Base-by-base conservation (phyloP, 1,284 basidiomycete genomes). In the Sparassis latifolia region DNA sequence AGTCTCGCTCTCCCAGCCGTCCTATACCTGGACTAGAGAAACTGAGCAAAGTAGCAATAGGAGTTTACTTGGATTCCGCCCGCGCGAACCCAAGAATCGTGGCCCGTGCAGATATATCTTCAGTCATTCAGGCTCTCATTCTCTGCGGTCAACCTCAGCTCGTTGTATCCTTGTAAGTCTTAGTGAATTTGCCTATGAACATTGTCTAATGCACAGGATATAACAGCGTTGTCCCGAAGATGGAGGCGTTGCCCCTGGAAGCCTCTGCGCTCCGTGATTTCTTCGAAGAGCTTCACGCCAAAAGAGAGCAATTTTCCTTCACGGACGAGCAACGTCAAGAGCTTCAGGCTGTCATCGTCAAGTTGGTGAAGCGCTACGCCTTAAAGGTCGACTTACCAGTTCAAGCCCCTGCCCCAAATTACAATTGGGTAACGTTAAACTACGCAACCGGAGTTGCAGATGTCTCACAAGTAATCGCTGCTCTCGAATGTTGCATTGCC, bases 401-500 rank as follows among this genome's bases (percentile, higher is more conserved):
- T 20, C 20, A 20, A 20, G 20, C 20, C 20, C 20, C 20, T 20
- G 20, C 20, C 20, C 20, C 20, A 20, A 20, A 20, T 20, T 20
- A 20, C 20, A 20, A 20, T 20, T 20, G 20, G 20, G 20, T 20
- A 20, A 20, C 20, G 20, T 20, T 20, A 20, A 20, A 20, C 20
- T 20, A 20, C 20, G 20, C 20, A 20, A 20, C 20, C 20, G 20
- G 20, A 20, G 20, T 29, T 12, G 28, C 41, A n/a, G 29, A 9
- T 9, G 50, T 44, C 6, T 12, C 6, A 5, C 10, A 2, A n/a
- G 39, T 40, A 4, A 39, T 52, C 27, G 31, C 39, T 12, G 43
- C 38, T 12, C 45, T 48, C 33, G 39, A 52, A 35, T 49, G 20
- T 35, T 52, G 51, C 35, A 37, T 52, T 10, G 10, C 33, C 20